Evolutionary conservation across 169 alveolate species (phyloP).

Genomic region (Eimeria falciformis): DNA sequence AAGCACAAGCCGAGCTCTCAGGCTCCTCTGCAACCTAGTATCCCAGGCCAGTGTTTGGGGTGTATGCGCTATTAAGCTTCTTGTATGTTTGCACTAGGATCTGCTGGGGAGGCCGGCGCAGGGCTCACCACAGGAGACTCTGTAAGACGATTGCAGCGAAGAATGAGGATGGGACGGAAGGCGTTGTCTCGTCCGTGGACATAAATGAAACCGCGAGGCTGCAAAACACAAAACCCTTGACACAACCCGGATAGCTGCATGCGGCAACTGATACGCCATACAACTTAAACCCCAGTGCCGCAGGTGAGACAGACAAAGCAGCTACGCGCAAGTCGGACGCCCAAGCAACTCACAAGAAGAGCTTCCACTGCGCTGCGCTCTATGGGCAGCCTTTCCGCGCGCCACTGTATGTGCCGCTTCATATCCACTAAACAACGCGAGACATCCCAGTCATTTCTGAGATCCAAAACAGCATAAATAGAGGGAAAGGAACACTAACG

Average conservation of each 20-base stretch:
- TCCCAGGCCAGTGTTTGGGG: too few relatives aligned
- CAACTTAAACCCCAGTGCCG: too few relatives aligned
- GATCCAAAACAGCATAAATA: background rate
- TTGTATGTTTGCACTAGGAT: too few relatives aligned
- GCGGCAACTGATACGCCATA: too few relatives aligned
- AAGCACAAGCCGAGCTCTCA: background rate
- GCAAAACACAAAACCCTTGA: background rate
- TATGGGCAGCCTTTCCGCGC: conserved; percentile 75
- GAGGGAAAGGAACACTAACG: too few relatives aligned
- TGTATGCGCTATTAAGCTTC: too few relatives aligned
- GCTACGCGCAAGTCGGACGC: too few relatives aligned
- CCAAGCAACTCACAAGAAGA: conserved; percentile 74
- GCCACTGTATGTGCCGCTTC: conserved; percentile 83
- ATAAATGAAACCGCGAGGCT: conserved; percentile 81
- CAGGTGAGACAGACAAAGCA: too few relatives aligned
- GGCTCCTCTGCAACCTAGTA: too few relatives aligned
- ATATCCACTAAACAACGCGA: conserved; percentile 81
- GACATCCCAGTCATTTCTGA: conserved; percentile 83
- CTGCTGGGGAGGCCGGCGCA: background rate
- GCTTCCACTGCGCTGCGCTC: conserved; percentile 76
- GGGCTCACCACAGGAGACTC: conserved; percentile 71
- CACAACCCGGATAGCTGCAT: too few relatives aligned
- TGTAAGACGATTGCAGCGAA: conserved; percentile 77
- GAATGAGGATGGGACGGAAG: conserved; percentile 82
- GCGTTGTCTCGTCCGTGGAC: conserved; percentile 83